Evolutionary conservation across 208 protist species (phyloP).

Genomic region (Leishmania mexicana): DNA sequence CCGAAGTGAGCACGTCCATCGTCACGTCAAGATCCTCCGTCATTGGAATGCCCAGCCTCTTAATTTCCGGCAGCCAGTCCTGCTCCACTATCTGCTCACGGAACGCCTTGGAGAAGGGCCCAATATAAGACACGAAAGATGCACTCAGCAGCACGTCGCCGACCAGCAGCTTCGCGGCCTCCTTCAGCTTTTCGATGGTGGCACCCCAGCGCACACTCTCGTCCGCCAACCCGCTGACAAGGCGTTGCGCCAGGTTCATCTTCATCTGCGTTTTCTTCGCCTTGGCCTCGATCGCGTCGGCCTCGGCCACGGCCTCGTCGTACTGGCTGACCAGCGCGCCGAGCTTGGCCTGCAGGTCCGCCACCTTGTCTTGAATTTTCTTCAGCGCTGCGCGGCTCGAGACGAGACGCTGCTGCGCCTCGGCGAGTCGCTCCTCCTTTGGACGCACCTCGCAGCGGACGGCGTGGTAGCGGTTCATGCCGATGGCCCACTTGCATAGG

Average conservation of each 20-base stretch:
- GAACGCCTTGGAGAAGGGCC: conserved; percentile 97
- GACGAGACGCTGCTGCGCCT: conserved; percentile 91
- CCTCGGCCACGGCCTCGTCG: conserved; percentile 94
- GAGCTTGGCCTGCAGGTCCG: conserved; percentile 95
- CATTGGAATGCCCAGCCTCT: conserved; percentile 92
- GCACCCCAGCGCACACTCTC: conserved; percentile 98
- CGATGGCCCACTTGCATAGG: conserved; percentile 97
- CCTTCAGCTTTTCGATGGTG: conserved; percentile 93
- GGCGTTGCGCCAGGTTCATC: conserved; percentile 94
- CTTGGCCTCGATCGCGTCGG: conserved; percentile 92
- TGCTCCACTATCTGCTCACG: conserved; percentile 92
- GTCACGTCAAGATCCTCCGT: conserved; percentile 94
- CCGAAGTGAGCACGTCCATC: conserved; percentile 91
- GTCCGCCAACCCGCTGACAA: conserved; percentile 95
- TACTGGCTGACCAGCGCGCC: conserved; percentile 93
- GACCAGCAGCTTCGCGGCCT: conserved; percentile 89
- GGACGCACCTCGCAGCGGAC: conserved; percentile 97
- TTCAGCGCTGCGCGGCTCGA: conserved; percentile 89
- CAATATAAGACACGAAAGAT: conserved; percentile 98
- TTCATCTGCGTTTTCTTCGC: conserved; percentile 95
- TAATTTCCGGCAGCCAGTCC: conserved; percentile 94
- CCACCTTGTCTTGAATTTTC: conserved; percentile 95
- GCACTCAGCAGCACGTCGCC: conserved; percentile 97
- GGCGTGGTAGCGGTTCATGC: conserved; percentile 96
- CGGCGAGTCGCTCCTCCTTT: conserved; percentile 94